Evolutionary conservation across 2,329 filamentous ascomycete species (phyloP), one percentile per base, ranked within the genome.

Genomic region (Clonostachys byssicola): DNA sequence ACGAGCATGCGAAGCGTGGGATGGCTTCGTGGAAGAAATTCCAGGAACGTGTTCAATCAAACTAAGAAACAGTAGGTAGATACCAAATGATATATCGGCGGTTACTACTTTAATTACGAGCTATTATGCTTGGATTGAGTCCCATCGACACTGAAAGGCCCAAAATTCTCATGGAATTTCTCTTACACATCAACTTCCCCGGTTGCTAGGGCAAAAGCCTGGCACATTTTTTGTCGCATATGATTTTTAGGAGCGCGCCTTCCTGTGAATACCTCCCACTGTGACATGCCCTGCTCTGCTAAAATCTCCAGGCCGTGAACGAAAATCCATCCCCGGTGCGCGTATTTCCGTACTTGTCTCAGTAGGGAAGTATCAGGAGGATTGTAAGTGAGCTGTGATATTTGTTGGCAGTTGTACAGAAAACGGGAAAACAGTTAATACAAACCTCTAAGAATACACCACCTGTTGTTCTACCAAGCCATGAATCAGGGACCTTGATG

Each of bases 201-300:
- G n/a, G n/a, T n/a, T n/a, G n/a, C n/a, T n/a, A n/a, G n/a, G n/a
- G n/a, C n/a, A n/a, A n/a, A n/a, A n/a, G n/a, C n/a, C n/a, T n/a
- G n/a, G n/a, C n/a, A n/a, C n/a, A n/a, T n/a, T n/a, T n/a, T n/a
- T n/a, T n/a, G n/a, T n/a, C 48, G 36, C 80, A 84, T 84, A 20
- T 80, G 58, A 39, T 71, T 65, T 13, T 77, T 67, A 10, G 80
- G 81, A 16, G 80, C 79, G 53, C 77, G 71, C 40, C 80, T 71
- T 5, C 78, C 79, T 1, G 80, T 82, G 58, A 83, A 81, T 9
- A 83, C 62, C 60, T 84, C 80, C 54, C 83, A 84, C 52, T 83
- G 80, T 4, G 79, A 77, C 61, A 79, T 78, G 1, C 77, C 80
- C 56, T 83, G 79, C 59, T 84, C 81, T 2, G 77, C 76, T 10